Conservation (phyloP, 495 filamentous ascomycete species). For the Aspergillus carlsbadensis region DNA sequence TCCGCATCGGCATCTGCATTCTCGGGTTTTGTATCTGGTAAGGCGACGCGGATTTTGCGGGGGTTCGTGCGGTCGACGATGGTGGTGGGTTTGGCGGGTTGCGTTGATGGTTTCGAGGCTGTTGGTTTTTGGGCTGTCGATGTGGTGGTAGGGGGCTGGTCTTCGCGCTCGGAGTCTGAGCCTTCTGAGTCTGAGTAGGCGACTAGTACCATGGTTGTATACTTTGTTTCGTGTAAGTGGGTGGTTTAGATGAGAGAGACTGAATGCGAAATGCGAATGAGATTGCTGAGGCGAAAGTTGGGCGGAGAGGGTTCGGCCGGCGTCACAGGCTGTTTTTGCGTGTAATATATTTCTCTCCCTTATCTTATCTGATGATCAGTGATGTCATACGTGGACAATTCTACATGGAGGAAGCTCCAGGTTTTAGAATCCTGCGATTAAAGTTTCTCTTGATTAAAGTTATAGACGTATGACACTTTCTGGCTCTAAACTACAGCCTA, state of each 20-base stretch:
- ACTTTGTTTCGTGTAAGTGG: background rate
- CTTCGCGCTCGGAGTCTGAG: constrained; percentile 57
- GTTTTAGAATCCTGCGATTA: no score
- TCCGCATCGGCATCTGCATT: constrained; percentile 35
- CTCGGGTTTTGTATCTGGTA: constrained; percentile 55
- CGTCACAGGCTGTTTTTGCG: background rate
- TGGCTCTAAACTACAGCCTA: no score
- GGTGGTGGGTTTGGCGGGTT: constrained; percentile 58
- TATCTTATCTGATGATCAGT: constrained; percentile 6
- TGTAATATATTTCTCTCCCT: background rate
- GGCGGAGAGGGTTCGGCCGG: background rate
- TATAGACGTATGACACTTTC: no score
- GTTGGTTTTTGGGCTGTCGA: constrained; percentile 20
- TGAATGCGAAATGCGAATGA: background rate
- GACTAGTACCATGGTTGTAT: constrained; percentile 64
- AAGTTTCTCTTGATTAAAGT: no score
- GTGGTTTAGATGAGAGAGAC: background rate
- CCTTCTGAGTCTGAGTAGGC: constrained; percentile 84
- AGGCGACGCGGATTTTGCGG: constrained; percentile 76
- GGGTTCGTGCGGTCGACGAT: constrained; percentile 77
- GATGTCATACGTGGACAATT: background rate
- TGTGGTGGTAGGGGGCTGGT: constrained; percentile 26
- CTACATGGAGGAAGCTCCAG: no score
- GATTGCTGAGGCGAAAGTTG: background rate
- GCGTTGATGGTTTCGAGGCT: constrained; percentile 38